phyloP scores from a whole-genome alignment of 192 early-diverging fungal species.

The Gorgonomyces haynaldii region DNA sequence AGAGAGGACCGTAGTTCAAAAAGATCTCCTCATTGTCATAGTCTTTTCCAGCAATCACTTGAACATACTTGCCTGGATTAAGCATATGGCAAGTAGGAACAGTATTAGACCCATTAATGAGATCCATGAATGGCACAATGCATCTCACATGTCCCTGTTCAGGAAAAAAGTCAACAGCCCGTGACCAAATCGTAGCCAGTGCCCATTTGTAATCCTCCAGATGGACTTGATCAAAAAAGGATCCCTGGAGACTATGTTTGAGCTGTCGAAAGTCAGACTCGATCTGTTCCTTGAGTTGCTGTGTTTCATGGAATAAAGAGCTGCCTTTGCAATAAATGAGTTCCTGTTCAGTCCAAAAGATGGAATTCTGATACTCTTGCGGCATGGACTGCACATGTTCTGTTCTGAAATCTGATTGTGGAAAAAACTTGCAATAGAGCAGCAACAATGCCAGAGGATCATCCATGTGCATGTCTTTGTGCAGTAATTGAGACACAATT shows the following conservation, averaged over 20 bases:
- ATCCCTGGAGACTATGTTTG: background rate
- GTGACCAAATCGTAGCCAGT: slow-evolving; percentile 25
- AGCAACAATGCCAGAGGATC: background rate
- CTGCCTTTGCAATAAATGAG: slow-evolving; percentile 15
- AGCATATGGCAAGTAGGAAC: slow-evolving; percentile 19
- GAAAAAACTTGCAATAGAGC: background rate
- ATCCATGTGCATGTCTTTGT: background rate
- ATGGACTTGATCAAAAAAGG: slow-evolving; percentile 16
- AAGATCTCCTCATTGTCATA: slow-evolving; percentile 24
- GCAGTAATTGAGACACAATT: background rate
- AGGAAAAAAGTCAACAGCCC: slow-evolving; percentile 22
- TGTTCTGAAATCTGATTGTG: background rate
- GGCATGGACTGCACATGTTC: slow-evolving; percentile 6
- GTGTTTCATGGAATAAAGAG: slow-evolving; percentile 1
- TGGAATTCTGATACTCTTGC: slow-evolving; percentile 11
- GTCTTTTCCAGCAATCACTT: slow-evolving; percentile 26
- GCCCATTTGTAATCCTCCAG: slow-evolving; percentile 29
- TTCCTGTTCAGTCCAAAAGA: slow-evolving; percentile 16
- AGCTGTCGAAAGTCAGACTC: slow-evolving; percentile 5
- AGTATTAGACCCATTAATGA: slow-evolving; percentile 21
- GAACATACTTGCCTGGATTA: slow-evolving; percentile 8
- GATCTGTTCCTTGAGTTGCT: background rate
- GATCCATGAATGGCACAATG: slow-evolving; percentile 27
- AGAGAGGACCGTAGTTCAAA: slow-evolving; percentile 22
- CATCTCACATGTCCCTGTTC: slow-evolving; percentile 11